Evolutionary conservation across 1,284 basidiomycete species (phyloP), one percentile per base, ranked within the genome.

Genomic region (Bondarzewia mesenterica): DNA sequence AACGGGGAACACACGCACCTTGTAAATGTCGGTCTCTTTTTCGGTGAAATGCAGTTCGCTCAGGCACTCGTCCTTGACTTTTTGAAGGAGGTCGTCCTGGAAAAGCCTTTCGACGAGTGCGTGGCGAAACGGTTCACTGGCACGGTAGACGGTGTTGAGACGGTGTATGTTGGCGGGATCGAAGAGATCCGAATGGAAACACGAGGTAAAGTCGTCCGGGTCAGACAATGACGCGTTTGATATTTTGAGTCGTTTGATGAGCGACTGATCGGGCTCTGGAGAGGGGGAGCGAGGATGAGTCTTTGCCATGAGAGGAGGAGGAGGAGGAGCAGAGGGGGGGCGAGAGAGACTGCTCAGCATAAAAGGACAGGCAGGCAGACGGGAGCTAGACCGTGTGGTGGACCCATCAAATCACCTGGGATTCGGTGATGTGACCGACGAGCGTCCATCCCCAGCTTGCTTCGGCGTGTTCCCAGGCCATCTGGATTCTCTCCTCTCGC

Each of bases 1-100:
- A n/a, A 2, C 3, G 14, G 18, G 16, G 7, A 23, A 4, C 8
- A 29, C 12, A 53, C 73, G 50, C 52, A 88, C 92, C 80, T 93
- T 95, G 81, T 98, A 99, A 57, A 99, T 99, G 63, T 99, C 95
- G 5, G 95, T 99, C 74, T 98, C 92, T 71, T 97, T 99, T 68
- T 93, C 88, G 6, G 92, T 85, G 66, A 97, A 98, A 58, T 81
- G 89, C 60, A 99, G 82, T 58, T 96, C 84, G 39, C 76, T 73
- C 55, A 93, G 71, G 58, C 93, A 85, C 63, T 92, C 89, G 56
- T 89, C 80, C 64, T 88, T 87, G 47, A 90, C 89, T 26, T 75
- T 73, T 53, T 71, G 72, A 48, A 95, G 75, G 25, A 96, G 74
- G 18, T 87, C 84, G 58, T 95, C 87, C 59, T 86, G 80, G 68